Evolutionary conservation across 1,139 yeast species (phyloP), one percentile per base, ranked within the genome.

Genomic region (Kodamaea ohmeri): DNA sequence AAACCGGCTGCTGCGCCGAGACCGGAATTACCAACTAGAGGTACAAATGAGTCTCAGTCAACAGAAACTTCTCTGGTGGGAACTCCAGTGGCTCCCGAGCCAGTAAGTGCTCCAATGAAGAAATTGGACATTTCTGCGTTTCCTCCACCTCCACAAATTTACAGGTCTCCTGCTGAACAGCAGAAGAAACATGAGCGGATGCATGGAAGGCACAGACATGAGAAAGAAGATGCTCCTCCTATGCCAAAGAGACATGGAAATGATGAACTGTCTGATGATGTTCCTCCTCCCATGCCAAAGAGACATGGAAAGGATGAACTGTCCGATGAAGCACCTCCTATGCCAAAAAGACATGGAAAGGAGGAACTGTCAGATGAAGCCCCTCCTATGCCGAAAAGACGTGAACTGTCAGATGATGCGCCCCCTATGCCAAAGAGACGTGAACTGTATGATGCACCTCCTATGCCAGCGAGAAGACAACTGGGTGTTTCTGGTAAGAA

Each of bases 401-500:
- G 30, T 24, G n/a, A 5, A 11, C 17, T 4, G 5, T 6, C 16
- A 8, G 28, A 8, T 12, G 28, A 15, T 11, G 30, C 30, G 6
- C 30, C 30, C 15, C 20, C 30, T 9, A 16, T 27, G 20, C 30
- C 30, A 15, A 4, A 13, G 7, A 27, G 30, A 14, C 8, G 8
- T 19, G 17, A 13, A 7, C 5, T 13, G 7, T 19, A 27, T 4
- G 6, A 37, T 1, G 30, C 25, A 9, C 20, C 38, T 4, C 12
- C 19, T 5, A 27, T 25, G 17, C 30, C 25, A 3, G 3, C 25
- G 24, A 25, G 25, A 26, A 26, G 22, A 11, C 30, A 32, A n/a
- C n/a, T n/a, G n/a, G n/a, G 19, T 20, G 12, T 27, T 4, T n/a
- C 32, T n/a, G 34, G 55, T 42, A 65, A 62, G 40, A 50, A 52